Evolutionary conservation across 2,329 filamentous ascomycete species (phyloP).

Genomic region (Paraphoma chrysanthemicola): DNA sequence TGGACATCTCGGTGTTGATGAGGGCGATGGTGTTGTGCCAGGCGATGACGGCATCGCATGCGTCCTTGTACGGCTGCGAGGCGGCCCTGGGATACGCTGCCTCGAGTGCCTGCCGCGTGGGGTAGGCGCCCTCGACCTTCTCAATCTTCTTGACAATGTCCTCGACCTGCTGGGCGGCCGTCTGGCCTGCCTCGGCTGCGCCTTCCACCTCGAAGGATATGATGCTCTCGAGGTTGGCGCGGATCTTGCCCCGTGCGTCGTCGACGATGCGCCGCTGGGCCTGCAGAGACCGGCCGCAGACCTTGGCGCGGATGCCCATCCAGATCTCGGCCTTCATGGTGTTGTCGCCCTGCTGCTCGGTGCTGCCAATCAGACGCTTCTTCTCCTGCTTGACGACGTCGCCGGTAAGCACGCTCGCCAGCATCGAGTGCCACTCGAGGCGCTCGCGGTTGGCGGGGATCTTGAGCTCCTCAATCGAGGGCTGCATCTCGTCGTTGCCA

Average conservation of each 20-base stretch:
- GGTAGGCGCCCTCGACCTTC: constrained; percentile 83
- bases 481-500: constrained; percentile 86
- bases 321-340: constrained; percentile 76
- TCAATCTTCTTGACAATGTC: constrained; percentile 92
- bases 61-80: constrained; percentile 78
- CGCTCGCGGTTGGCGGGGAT: constrained; percentile 88
- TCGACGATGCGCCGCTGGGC: constrained; percentile 89
- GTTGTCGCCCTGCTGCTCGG: constrained; percentile 76
- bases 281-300: constrained; percentile 82
- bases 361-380: constrained; percentile 85
- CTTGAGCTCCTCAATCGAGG: constrained; percentile 86
- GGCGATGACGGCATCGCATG: constrained; percentile 86
- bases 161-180: constrained; percentile 84
- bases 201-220: constrained; percentile 94
- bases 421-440: constrained; percentile 97
- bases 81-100: constrained; percentile 77
- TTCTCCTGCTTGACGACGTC: constrained; percentile 99
- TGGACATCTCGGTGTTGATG: constrained; percentile 92
- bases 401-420: constrained; percentile 92
- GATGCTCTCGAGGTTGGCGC: constrained; percentile 82
- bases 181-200: constrained; percentile 87
- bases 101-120: constrained; percentile 77
- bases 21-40: constrained; percentile 98
- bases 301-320: constrained; percentile 83
- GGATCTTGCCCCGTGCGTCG: constrained; percentile 76